Conservation (phyloP, 2,329 filamentous ascomycete species). For the Ophiognomonia clavigignenti-juglandacearum region DNA sequence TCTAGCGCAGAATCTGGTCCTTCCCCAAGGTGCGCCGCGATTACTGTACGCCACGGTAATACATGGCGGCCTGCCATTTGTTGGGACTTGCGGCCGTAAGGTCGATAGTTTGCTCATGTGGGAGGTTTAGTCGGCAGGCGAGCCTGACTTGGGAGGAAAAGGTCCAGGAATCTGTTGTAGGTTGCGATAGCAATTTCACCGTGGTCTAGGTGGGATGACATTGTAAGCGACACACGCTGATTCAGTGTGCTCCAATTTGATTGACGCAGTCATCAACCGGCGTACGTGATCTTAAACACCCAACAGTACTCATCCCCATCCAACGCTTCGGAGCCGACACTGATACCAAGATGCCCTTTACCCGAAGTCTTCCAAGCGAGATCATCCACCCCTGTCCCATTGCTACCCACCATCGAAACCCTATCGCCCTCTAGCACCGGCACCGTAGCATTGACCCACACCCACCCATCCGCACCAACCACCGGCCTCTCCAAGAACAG, state of each 20-base stretch:
- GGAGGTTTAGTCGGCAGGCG: too few relatives aligned
- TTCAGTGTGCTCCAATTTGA: too few relatives aligned
- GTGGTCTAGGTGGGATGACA: too few relatives aligned
- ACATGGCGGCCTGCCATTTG: conserved; percentile 16
- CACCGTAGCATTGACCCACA: conserved; percentile 34
- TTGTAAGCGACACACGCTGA: too few relatives aligned
- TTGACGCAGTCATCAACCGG: neutral
- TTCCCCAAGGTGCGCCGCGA: conserved; percentile 5
- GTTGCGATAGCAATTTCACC: too few relatives aligned
- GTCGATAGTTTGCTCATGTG: conserved; percentile 3
- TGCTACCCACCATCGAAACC: conserved; percentile 36
- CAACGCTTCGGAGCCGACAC: conserved; percentile 25
- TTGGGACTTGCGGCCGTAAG: conserved; percentile 1
- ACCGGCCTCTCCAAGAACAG: conserved; percentile 31
- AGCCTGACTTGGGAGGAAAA: neutral
- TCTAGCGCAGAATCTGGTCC: conserved; percentile 11
- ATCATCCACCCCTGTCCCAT: neutral
- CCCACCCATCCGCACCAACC: conserved; percentile 21
- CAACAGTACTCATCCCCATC: conserved; percentile 31
- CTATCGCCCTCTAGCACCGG: conserved; percentile 37
- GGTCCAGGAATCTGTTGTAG: neutral
- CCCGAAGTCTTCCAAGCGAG: conserved; percentile 14
- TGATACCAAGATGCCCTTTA: conserved; percentile 23
- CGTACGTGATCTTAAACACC: conserved; percentile 36
- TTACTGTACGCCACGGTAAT: neutral